Conservation (phyloP, 2,329 filamentous ascomycete genomes). For the Sarocladiaceae sp. region DNA sequence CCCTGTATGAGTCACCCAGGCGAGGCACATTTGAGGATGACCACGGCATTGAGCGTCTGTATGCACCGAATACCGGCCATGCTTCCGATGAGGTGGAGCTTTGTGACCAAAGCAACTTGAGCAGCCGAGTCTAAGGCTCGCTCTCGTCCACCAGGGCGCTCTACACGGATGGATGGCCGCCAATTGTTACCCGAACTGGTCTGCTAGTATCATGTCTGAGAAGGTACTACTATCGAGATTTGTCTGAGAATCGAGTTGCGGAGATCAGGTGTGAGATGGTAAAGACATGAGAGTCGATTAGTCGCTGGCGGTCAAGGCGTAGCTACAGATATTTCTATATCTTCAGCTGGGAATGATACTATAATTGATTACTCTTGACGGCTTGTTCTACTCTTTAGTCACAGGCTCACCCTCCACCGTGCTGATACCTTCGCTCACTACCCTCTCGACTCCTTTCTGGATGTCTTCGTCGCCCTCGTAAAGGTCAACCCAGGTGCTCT, state of each 20-base stretch:
- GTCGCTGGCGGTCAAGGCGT: too few species aligned
- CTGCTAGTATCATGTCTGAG: too few species aligned
- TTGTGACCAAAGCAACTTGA: background rate
- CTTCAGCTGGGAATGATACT: too few species aligned
- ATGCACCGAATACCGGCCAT: background rate
- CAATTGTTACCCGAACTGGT: too few species aligned
- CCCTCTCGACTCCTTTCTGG: slow-evolving; percentile 39
- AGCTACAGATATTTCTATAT: too few species aligned
- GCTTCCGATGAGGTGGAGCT: slow-evolving; percentile 3
- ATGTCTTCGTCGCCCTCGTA: slow-evolving; percentile 46
- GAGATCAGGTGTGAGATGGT: too few species aligned
- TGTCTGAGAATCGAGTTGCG: too few species aligned
- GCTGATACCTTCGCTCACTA: slow-evolving; percentile 43
- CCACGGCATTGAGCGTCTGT: background rate
- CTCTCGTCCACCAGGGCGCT: too few species aligned
- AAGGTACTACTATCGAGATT: too few species aligned
- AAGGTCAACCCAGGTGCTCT: slow-evolving; percentile 49
- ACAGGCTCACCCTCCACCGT: slow-evolving; percentile 45
- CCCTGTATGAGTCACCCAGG: slow-evolving; percentile 14
- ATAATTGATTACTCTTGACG: too few species aligned
- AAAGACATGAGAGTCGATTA: too few species aligned
- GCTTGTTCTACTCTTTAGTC: slow-evolving; percentile 20
- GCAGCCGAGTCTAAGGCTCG: background rate
- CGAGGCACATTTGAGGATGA: slow-evolving; percentile 17
- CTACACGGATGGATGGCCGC: too few species aligned